Evolutionary conservation across 2,329 filamentous ascomycete species (phyloP).

Genomic region (Myotisia sp.): DNA sequence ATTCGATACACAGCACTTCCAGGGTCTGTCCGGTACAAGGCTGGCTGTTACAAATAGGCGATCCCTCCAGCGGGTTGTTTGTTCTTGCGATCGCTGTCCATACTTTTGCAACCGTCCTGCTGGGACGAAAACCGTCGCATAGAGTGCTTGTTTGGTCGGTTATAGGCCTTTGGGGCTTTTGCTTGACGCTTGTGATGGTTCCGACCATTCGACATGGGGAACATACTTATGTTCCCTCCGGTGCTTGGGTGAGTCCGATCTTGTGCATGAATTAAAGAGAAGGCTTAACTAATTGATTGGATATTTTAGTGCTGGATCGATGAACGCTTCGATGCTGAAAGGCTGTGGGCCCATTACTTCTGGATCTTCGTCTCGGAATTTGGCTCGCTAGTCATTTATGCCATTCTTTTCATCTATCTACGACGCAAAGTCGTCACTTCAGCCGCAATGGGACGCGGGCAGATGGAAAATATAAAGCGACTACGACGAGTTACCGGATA

Average conservation of each 20-base stretch:
- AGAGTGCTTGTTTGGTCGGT: slow-evolving; percentile 32
- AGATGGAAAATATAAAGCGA: slow-evolving; percentile 25
- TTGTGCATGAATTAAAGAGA: background rate
- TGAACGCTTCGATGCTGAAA: slow-evolving; percentile 28
- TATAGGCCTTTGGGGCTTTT: slow-evolving; percentile 33
- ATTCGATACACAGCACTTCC: slow-evolving; percentile 32
- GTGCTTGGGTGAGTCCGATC: slow-evolving; percentile 34
- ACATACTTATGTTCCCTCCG: slow-evolving; percentile 35
- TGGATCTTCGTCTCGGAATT: slow-evolving; percentile 43
- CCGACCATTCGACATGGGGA: slow-evolving; percentile 30
- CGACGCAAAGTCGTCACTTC: slow-evolving; percentile 31
- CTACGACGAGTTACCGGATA: slow-evolving; percentile 32
- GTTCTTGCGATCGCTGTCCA: slow-evolving; percentile 42
- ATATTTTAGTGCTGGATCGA: slow-evolving; percentile 37
- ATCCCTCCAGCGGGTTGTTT: slow-evolving; percentile 39
- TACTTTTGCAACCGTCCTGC: slow-evolving; percentile 37
- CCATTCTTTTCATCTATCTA: slow-evolving; percentile 36
- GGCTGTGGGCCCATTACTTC: slow-evolving; percentile 39
- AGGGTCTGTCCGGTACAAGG: slow-evolving; percentile 37
- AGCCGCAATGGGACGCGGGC: slow-evolving; percentile 22
- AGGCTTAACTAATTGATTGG: background rate
- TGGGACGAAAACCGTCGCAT: slow-evolving; percentile 34
- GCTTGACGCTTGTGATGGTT: slow-evolving; percentile 33
- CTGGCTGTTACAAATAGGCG: slow-evolving; percentile 39
- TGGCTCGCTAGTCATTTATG: slow-evolving; percentile 36